A percentile compares a stretch with the other conserved stretches of the same genome.
Evolutionary conservation across 1,284 basidiomycete genomes (phyloP).

Genomic region (Melampsora larici-populina): DNA sequence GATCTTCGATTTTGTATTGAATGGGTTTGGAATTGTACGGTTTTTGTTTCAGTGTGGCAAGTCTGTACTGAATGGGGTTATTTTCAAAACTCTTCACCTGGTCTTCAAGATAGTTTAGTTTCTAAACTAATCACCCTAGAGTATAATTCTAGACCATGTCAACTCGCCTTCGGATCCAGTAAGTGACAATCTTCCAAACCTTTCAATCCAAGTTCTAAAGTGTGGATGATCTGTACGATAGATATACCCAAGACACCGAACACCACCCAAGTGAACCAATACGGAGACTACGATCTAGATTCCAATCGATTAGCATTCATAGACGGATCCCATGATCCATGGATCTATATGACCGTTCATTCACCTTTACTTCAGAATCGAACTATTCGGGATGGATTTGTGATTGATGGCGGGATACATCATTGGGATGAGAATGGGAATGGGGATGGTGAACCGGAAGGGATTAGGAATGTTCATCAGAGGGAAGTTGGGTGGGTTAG

Average conservation of each 20-base stretch:
- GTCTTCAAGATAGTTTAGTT: conserved; percentile 48
- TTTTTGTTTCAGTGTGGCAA: conserved; percentile 37
- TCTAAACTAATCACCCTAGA: conserved; percentile 49
- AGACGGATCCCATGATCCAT: conserved; percentile 50
- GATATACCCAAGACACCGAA: conserved; percentile 48
- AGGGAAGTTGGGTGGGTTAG: conserved; percentile 49
- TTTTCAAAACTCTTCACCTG: conserved; percentile 49
- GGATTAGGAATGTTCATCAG: conserved; percentile 48
- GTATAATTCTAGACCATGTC: conserved; percentile 48
- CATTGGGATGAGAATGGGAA: conserved; percentile 51
- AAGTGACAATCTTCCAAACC: neutral
- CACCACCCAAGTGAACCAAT: conserved; percentile 48
- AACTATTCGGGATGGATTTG: conserved; percentile 48
- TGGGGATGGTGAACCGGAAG: conserved; percentile 46
- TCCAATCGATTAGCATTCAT: conserved; percentile 49
- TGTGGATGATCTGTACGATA: conserved; percentile 32
- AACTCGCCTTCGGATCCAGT: conserved; percentile 48
- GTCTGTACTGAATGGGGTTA: conserved; percentile 51
- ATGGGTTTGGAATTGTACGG: too few species aligned
- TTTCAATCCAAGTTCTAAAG: too few species aligned
- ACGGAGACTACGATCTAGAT: conserved; percentile 48
- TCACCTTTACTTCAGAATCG: conserved; percentile 50
- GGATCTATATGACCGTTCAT: conserved; percentile 50
- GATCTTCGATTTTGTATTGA: neutral
- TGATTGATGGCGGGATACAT: conserved; percentile 52